Evolutionary conservation across 1,284 basidiomycete species (phyloP).

Genomic region (Crocinoboletus sp.): DNA sequence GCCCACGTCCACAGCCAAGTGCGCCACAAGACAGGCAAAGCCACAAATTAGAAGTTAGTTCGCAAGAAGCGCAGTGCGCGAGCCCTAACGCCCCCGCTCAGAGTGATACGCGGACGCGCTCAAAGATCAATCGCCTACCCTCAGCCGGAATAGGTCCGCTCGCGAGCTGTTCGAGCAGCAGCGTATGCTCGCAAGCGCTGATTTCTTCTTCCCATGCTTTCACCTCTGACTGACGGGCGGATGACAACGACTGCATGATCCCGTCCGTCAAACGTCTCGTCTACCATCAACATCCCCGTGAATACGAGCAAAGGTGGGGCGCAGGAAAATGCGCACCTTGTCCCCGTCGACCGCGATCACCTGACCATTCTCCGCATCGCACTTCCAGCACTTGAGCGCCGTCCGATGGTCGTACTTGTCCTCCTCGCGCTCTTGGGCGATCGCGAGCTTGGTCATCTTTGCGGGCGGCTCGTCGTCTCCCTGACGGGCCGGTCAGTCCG

Average conservation of each 20-base stretch:
- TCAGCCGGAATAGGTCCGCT: constrained; percentile 50
- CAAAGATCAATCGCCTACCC: constrained; percentile 30
- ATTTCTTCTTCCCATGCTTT: constrained; percentile 99
- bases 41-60: constrained; percentile 90
- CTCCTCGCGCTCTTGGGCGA: constrained; percentile 80
- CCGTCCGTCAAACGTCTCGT: constrained; percentile 59
- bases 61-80: constrained; percentile 73
- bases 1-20: constrained; percentile 89
- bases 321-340: constrained; percentile 5
- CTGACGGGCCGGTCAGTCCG: constrained; percentile 28
- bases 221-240: constrained; percentile 89
- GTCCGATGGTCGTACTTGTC: constrained; percentile 81
- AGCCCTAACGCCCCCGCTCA: constrained; percentile 48
- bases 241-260: constrained; percentile 81
- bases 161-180: constrained; percentile 66
- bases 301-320: no score
- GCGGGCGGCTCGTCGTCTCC: constrained; percentile 71
- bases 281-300: no score
- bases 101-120: constrained; percentile 1
- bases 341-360: constrained; percentile 35
- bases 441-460: constrained; percentile 87
- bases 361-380: constrained; percentile 51
- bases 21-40: constrained; percentile 93
- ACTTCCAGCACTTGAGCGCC: constrained; percentile 73
- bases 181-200: constrained; percentile 81